Base-by-base conservation (phyloP, 495 filamentous ascomycete genomes). In the Aspergillus heteromorphus region DNA sequence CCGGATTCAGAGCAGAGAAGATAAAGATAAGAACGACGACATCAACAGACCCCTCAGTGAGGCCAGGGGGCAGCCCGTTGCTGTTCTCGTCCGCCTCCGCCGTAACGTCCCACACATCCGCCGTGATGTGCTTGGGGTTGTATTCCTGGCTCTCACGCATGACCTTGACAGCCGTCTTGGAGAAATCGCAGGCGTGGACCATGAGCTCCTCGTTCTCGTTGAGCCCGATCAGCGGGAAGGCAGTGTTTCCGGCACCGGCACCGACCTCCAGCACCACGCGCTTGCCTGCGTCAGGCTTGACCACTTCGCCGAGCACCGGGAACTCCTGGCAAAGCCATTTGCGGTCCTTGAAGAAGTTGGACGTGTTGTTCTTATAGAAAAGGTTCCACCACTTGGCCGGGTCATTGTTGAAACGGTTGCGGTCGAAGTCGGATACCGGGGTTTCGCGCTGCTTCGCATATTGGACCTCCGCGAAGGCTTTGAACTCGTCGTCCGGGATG, bases 261-360 rank as follows among this genome's bases (percentile, higher is more conserved):
- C 93, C 93, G 51, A 97, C 86, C 66, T 98, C 95, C 48, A 97
- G 76, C 31, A 97, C 73, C 14, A 80, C 80, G 49, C 79, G 70
- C 5, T 73, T 77, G 1, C 85, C 86, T 0, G 82, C 80, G 25
- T 78, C 80, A 51, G 80, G 75, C 49, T 76, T 73, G 4, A 87
- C 88, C 27, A 92, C 76, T 29, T 85, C 76, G 0, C 77, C 80
- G 13, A 98, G 74, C 2, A 96, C 74, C 0, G 93, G 93, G 55
- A 97, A 98, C 68, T 98, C 93, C 68, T 97, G 91, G 40, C 83
- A 83, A 31, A 98, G 72, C 93, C 93, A 98, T 67, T 97, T 97
- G 45, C 93, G 85, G 62, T 98, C 86, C 72, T 98, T 97, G 85
- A 98, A 98, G 75, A 98, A 98, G 66, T 97, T 96, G 50, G 83